These are phyloP conservation scores for Plasmodium fragile DNA, from an alignment of 169 alveolate species.

Conservation along the genomic window DNA sequence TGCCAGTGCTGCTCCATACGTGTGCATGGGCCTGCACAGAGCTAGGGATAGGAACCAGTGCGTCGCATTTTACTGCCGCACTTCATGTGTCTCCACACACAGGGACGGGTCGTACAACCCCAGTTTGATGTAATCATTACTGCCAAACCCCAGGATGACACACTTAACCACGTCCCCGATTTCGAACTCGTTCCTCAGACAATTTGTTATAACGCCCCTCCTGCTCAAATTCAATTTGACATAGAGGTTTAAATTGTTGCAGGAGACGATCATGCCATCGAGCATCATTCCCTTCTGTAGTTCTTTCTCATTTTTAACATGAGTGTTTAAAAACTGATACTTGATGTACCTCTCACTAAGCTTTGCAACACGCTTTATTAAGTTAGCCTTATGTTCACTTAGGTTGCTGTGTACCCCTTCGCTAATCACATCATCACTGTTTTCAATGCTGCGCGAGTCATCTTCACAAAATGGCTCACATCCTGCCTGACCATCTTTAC, in stretches of 20 bases:
- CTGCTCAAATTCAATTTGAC: conserved; percentile 54
- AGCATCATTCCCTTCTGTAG: conserved; percentile 52
- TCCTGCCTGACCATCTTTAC: neutral
- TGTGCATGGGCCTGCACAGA: neutral
- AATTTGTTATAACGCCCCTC: conserved; percentile 36
- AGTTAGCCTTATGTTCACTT: neutral
- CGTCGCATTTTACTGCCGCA: neutral
- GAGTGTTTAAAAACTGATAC: conserved; percentile 47
- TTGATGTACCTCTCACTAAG: conserved; percentile 37
- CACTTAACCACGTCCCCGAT: conserved; percentile 58
- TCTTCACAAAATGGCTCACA: neutral
- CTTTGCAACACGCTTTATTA: conserved; percentile 14
- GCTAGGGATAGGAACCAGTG: neutral
- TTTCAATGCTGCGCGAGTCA: neutral
- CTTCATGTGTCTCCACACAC: neutral
- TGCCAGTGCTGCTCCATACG: neutral
- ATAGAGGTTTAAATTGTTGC: conserved; percentile 42
- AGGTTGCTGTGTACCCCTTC: neutral
- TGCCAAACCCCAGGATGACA: conserved; percentile 28
- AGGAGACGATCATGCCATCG: conserved; percentile 66
- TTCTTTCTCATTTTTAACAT: conserved; percentile 49
- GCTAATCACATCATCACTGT: neutral
- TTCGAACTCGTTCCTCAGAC: conserved; percentile 8
- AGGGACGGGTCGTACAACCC: conserved; percentile 32
- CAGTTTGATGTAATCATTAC: conserved; percentile 40